Conservation (phyloP, 2,329 filamentous ascomycete species). For the Xylaria multiplex region DNA sequence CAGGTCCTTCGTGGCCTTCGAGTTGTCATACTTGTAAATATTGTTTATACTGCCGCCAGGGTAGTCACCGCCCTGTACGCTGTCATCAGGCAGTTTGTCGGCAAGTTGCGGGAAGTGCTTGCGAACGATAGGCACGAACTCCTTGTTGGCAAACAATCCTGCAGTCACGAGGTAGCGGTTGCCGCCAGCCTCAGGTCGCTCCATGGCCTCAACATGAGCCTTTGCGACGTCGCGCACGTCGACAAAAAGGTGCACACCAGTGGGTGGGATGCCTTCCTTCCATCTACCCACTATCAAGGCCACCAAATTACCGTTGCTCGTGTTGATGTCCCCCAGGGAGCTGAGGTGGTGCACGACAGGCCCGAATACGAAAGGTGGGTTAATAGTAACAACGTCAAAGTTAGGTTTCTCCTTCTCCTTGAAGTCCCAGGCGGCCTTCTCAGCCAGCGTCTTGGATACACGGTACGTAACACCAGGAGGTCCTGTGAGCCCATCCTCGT, state of each 20-base stretch:
- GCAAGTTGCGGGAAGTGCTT: conserved; percentile 61
- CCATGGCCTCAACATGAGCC: conserved; percentile 64
- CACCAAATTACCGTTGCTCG: conserved; percentile 63
- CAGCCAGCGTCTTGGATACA: conserved; percentile 65
- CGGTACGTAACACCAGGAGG: conserved; percentile 60
- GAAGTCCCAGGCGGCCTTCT: conserved; percentile 65
- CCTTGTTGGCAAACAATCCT: conserved; percentile 59
- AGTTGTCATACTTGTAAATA: conserved; percentile 67
- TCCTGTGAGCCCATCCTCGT: conserved; percentile 55
- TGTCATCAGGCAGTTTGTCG: conserved; percentile 58
- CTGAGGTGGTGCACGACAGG: conserved; percentile 61
- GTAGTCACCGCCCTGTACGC: conserved; percentile 57
- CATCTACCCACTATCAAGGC: conserved; percentile 61
- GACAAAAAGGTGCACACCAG: conserved; percentile 59
- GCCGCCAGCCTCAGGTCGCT: conserved; percentile 59
- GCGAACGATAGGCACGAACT: conserved; percentile 57
- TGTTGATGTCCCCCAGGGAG: conserved; percentile 61
- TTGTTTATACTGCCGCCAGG: conserved; percentile 48
- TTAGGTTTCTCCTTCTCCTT: conserved; percentile 54
- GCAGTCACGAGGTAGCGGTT: conserved; percentile 62
- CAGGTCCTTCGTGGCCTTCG: conserved; percentile 66
- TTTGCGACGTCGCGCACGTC: conserved; percentile 66
- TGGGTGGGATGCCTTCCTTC: conserved; percentile 56
- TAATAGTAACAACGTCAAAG: conserved; percentile 64
- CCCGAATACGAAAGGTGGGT: conserved; percentile 65